A percentile compares a stretch with the other conserved stretches of the same genome.
phyloP scores from a whole-genome alignment of 495 filamentous ascomycete species.

The Hapsidospora chrysogenum region DNA sequence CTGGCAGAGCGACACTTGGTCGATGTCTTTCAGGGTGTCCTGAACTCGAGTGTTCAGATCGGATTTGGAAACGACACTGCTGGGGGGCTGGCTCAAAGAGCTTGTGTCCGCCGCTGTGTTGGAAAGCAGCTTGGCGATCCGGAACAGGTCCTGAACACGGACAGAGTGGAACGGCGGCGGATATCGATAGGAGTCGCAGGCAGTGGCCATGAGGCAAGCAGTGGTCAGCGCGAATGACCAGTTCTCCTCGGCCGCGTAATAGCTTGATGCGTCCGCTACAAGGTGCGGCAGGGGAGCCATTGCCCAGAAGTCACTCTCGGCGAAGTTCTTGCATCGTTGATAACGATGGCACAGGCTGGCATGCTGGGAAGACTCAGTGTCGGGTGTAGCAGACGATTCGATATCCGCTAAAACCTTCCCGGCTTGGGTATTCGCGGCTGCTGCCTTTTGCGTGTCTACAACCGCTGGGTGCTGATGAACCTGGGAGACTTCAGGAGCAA shows the following conservation, averaged over 20 bases:
- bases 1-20: constrained; percentile 26
- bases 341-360: too few species aligned
- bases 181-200: constrained; percentile 17
- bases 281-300: constrained; percentile 19
- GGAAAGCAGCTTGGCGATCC: constrained; percentile 19
- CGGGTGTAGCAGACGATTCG: too few species aligned
- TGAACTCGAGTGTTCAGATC: constrained; percentile 6
- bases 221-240: constrained; percentile 17
- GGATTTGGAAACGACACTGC: neutral
- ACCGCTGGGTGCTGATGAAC: constrained; percentile 6
- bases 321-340: constrained; percentile 19
- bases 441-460: neutral
- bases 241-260: constrained; percentile 10
- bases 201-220: constrained; percentile 17
- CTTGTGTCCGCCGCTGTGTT: constrained; percentile 11
- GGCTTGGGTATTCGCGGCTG: too few species aligned
- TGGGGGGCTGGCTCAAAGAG: too few species aligned
- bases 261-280: constrained; percentile 10
- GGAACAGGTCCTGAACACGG: constrained; percentile 20
- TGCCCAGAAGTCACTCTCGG: constrained; percentile 18
- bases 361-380: too few species aligned
- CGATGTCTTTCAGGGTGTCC: constrained; percentile 12
- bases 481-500: constrained; percentile 13
- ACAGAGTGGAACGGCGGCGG: constrained; percentile 19
- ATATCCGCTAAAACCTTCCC: too few species aligned